Evolutionary conservation across 768 basidiomycete species (phyloP), one percentile per base, ranked within the genome.

Genomic region (Leccinum sublutescens): DNA sequence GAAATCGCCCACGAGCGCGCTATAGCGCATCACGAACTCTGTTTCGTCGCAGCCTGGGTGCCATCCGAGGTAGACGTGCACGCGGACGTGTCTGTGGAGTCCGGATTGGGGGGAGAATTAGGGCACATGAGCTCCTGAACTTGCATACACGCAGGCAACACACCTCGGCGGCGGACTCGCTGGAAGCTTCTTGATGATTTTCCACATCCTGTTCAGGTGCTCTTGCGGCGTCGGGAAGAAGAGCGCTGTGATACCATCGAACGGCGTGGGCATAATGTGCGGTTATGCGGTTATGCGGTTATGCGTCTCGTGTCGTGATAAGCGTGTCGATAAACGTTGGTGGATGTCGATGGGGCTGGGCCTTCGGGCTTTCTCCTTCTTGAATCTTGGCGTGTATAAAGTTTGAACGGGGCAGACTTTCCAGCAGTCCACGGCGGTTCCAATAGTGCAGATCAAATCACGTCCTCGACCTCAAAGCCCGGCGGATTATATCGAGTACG

Each of bases 51-150:
- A 64, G 17, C 71, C 73, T 0, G 61, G 67, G 7, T 53, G 29
- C 73, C 73, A 73, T 5, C 63, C 71, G 21, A 68, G 50, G 40
- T 70, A 73, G n/a, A 73, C 53, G 21, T 73, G 72, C 5, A 73
- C 73, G 34, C 72, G 72, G 52, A 73, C 64, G 47, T 74, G 71
- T 57, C 68, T 69, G 43, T 45, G n/a, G 11, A 43, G 23, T 25
- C 23, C 23, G 14, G 5, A 14, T 49, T 25, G 47, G 1, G 7
- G n/a, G 19, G n/a, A 43, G 4, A 11, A 4, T 9, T 1, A 15
- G 19, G 15, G 17, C n/a, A 0, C 14, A 31, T 11, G n/a, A 36
- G 17, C 4, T 2, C 17, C 49, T 10, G 49, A 15, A 29, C 27
- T 15, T 10, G 21, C 2, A 11, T 7, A 43, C 19, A 10, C 2